A percentile compares a stretch with the other conserved stretches of the same genome.
Conservation (phyloP, 2,329 filamentous ascomycete species). For the Pseudogymnoascus sp. region DNA sequence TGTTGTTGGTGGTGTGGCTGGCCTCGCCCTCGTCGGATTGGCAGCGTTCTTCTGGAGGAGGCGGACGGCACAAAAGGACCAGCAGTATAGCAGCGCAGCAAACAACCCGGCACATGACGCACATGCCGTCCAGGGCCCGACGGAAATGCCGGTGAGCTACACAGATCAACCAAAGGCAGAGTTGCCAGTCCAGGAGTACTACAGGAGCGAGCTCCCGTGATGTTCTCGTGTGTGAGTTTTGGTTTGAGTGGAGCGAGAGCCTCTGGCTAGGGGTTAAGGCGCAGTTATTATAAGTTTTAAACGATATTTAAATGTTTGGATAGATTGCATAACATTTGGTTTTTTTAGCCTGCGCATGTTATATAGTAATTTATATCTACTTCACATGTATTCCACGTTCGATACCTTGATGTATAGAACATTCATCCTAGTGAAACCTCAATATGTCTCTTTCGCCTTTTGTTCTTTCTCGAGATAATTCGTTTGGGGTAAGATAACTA, state of each 20-base stretch:
- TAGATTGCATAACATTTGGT: neutral
- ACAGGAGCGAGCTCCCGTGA: slow-evolving; percentile 1
- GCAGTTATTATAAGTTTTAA: neutral
- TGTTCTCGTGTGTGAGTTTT: neutral
- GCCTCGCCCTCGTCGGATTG: slow-evolving; percentile 15
- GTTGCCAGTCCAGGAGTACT: neutral
- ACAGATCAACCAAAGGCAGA: slow-evolving; percentile 1
- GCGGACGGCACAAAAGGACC: neutral
- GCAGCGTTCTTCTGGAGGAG: slow-evolving; percentile 15
- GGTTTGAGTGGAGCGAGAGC: neutral
- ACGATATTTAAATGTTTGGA: neutral
- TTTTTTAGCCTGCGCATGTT: neutral
- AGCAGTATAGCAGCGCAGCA: neutral
- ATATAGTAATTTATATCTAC: neutral
- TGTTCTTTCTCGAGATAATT: too few species aligned
- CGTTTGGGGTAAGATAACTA: too few species aligned
- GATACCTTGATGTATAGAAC: neutral
- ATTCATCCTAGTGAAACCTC: neutral
- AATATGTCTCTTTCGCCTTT: too few species aligned
- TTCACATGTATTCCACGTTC: neutral
- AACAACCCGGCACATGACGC: neutral
- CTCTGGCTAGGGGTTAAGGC: neutral
- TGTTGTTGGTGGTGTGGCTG: slow-evolving; percentile 17
- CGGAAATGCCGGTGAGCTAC: neutral
- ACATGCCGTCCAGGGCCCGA: neutral